A percentile compares a stretch with the other conserved stretches of the same genome.
Evolutionary conservation across 1,284 basidiomycete genomes (phyloP).

Genomic region (Cryptococcus sp.): DNA sequence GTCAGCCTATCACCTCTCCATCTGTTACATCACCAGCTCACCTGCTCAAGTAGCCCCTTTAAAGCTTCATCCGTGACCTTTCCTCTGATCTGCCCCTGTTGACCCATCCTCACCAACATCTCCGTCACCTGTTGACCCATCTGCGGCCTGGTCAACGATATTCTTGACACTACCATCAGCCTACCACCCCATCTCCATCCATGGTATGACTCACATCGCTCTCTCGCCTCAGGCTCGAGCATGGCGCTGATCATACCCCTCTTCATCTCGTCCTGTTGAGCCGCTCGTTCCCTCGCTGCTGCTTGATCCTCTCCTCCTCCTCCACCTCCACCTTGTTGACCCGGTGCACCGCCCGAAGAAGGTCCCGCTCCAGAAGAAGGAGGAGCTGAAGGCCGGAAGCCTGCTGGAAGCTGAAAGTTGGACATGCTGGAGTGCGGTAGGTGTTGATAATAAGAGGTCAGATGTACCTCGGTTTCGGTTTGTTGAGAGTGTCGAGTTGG

Average conservation of each 20-base stretch:
- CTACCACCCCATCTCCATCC: background rate
- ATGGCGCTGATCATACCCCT: constrained; percentile 73
- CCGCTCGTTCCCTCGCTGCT: constrained; percentile 41
- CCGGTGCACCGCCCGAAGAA: no score
- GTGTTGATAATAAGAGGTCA: no score
- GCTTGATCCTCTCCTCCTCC: constrained; percentile 33
- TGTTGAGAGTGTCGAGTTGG: background rate
- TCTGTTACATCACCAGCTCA: constrained; percentile 37
- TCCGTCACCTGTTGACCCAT: constrained; percentile 80
- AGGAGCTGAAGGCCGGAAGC: constrained; percentile 30
- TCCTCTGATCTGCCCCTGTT: constrained; percentile 81
- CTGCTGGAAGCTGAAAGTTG: constrained; percentile 41
- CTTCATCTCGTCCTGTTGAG: constrained; percentile 58
- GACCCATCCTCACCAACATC: constrained; percentile 83
- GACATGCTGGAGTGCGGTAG: constrained; percentile 15
- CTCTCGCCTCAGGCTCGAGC: constrained; percentile 77
- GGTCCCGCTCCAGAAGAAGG: constrained; percentile 6
- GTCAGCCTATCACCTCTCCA: background rate
- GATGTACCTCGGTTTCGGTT: background rate
- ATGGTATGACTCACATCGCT: constrained; percentile 70
- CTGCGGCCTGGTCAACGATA: constrained; percentile 84
- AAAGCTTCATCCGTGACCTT: constrained; percentile 82
- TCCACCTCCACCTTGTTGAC: constrained; percentile 11
- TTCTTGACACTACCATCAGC: constrained; percentile 65
- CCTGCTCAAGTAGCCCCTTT: constrained; percentile 89